A percentile compares a stretch with the other conserved stretches of the same genome.
Evolutionary conservation across 495 filamentous ascomycete genomes (phyloP).

Genomic region (Apodospora peruviana): DNA sequence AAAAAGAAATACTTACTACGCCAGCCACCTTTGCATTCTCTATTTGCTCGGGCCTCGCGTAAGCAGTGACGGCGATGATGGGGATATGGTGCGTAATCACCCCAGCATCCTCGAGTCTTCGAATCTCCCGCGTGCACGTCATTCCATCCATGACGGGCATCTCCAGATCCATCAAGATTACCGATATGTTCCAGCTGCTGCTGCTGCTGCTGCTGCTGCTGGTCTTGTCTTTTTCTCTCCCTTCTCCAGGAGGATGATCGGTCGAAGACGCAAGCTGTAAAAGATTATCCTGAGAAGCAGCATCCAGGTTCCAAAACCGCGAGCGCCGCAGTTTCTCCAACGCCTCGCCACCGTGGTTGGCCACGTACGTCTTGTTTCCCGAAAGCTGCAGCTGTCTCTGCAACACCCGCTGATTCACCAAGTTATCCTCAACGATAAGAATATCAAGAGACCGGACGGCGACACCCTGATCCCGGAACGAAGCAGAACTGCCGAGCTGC

Average conservation of each 20-base stretch:
- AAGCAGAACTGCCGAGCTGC: background rate
- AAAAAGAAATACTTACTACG: constrained; percentile 39
- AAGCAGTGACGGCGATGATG: constrained; percentile 77
- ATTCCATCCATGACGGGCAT: constrained; percentile 88
- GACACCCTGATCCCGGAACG: background rate
- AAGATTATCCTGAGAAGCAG: constrained; percentile 1
- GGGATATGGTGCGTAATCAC: constrained; percentile 55
- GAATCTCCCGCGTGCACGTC: constrained; percentile 63
- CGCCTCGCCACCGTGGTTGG: constrained; percentile 77
- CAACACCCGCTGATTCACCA: constrained; percentile 73
- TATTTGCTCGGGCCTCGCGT: constrained; percentile 66
- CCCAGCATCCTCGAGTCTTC: constrained; percentile 53
- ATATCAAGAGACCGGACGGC: constrained; percentile 30
- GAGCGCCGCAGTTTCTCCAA: constrained; percentile 46
- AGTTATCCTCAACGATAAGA: constrained; percentile 79
- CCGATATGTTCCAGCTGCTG: constrained; percentile 40
- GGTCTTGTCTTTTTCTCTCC: constrained; percentile 15
- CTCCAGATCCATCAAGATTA: constrained; percentile 79
- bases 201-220: constrained; percentile 18
- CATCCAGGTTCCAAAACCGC: constrained; percentile 36
- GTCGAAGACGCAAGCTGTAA: background rate
- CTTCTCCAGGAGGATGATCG: background rate
- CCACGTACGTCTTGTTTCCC: constrained; percentile 64
- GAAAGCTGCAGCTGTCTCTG: constrained; percentile 63
- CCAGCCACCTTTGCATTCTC: constrained; percentile 46